Percentiles rank a stretch among this genome's conserved stretches.
Conservation (phyloP, 192 early-diverging fungal species). For the Coemansia aciculifera region DNA sequence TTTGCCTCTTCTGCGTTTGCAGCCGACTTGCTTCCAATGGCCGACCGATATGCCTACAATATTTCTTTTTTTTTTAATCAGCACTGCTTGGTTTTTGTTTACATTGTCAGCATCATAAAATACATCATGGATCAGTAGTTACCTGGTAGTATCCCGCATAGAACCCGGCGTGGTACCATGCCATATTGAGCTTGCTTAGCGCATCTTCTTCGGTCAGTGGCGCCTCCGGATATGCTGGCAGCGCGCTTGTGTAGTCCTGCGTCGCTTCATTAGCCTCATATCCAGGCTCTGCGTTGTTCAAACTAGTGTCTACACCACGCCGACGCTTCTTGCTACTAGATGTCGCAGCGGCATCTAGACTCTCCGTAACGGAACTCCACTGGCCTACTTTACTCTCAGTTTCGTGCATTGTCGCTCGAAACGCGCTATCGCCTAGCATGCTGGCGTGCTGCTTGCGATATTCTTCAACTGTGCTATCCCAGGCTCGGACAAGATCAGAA, state of each 20-base stretch:
- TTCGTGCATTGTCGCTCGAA: constrained; percentile 18
- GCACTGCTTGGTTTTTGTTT: background rate
- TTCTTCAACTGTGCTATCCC: constrained; percentile 62
- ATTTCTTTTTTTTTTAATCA: background rate
- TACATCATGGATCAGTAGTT: constrained; percentile 7
- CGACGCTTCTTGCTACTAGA: constrained; percentile 24
- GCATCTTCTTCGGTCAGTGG: constrained; percentile 59
- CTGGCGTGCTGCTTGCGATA: constrained; percentile 53
- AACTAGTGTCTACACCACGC: background rate
- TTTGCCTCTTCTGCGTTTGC: constrained; percentile 2
- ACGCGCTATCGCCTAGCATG: constrained; percentile 27
- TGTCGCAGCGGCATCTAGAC: constrained; percentile 11
- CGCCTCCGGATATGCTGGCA: background rate
- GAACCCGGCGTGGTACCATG: constrained; percentile 76
- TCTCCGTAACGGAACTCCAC: constrained; percentile 16
- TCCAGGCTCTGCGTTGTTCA: constrained; percentile 1
- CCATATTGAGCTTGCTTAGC: constrained; percentile 65
- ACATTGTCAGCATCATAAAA: background rate
- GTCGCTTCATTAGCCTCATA: constrained; percentile 2
- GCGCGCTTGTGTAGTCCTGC: background rate
- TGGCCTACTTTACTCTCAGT: constrained; percentile 25
- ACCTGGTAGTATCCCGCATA: constrained; percentile 73
- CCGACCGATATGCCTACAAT: constrained; percentile 27
- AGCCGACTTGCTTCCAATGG: constrained; percentile 5
- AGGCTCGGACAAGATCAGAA: constrained; percentile 60